These are phyloP conservation scores for Fusarium floridanum DNA, from an alignment of 2,329 filamentous ascomycete species.

Conservation along the genomic window DNA sequence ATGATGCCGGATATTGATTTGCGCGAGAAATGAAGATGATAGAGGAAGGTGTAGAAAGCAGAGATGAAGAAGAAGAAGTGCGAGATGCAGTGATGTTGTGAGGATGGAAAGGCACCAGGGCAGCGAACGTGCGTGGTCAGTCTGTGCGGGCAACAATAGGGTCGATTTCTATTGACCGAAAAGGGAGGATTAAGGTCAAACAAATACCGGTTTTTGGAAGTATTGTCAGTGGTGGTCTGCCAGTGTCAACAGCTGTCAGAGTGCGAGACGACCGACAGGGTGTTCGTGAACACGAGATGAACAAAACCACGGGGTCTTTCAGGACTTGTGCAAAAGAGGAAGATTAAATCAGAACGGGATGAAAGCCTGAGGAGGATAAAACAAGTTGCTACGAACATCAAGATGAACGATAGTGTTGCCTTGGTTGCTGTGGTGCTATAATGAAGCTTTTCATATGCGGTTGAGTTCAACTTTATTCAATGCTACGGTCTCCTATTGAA, in stretches of 20 bases:
- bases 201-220: neutral
- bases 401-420: neutral
- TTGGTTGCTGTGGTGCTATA: neutral
- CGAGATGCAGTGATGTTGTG: neutral
- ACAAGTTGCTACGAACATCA: neutral
- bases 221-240: neutral
- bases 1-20: neutral
- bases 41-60: neutral
- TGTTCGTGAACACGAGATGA: neutral
- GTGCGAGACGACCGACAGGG: neutral
- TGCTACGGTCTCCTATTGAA: neutral
- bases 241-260: neutral
- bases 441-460: neutral
- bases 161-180: neutral
- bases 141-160: neutral
- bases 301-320: neutral
- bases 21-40: neutral
- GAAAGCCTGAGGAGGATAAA: neutral
- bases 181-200: neutral
- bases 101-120: neutral
- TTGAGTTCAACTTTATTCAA: neutral
- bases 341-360: neutral
- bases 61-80: neutral
- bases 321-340: neutral
- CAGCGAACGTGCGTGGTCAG: neutral